Evolutionary conservation across 768 basidiomycete species (phyloP), one percentile per base, ranked within the genome.

Genomic region (Tricholoma matsutake): DNA sequence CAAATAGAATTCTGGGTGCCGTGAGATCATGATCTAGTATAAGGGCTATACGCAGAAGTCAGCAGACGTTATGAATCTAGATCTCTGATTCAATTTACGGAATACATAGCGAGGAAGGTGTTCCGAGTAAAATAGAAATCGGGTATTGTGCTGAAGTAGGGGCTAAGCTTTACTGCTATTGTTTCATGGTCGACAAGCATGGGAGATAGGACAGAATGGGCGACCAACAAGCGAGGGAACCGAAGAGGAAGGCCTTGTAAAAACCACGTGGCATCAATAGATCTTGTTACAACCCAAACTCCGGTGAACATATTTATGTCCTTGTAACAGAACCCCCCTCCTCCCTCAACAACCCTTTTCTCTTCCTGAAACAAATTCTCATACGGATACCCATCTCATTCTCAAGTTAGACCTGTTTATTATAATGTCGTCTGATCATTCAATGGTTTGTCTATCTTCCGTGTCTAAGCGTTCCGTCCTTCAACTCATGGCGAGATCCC

Each of bases 341-440:
- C 35, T 3, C 22, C 22, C 22, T 3, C 22, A 1, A 47, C 20
- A 22, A 9, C 25, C 25, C 39, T 14, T 43, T 56, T 18, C n/a
- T 25, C 18, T 55, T 16, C 13, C 54, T 56, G 37, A 25, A 25
- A 2, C 56, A n/a, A 22, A 16, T 16, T 6, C 39, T 16, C n/a
- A 8, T 37, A 39, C 45, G 28, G 37, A 61, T 56, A 54, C 43
- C 54, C 47, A 14, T 22, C 9, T 47, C 37, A 39, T 58, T 35
- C 53, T 52, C 51, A 13, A 31, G 18, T 25, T 34, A 53, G 4
- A 51, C 3, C 28, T 59, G 51, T 65, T 25, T 25, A 61, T 49
- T 45, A 63, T 64, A 56, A 73, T 76, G 71, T 76, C 73, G 60
- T 73, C 75, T 22, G 75, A 76, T 65, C 77, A 76, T 61, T 79